Evolutionary conservation across 305 asterid genomes (phyloP), one percentile per base, ranked within the genome.

Genomic region (Fraxinus velutina): DNA sequence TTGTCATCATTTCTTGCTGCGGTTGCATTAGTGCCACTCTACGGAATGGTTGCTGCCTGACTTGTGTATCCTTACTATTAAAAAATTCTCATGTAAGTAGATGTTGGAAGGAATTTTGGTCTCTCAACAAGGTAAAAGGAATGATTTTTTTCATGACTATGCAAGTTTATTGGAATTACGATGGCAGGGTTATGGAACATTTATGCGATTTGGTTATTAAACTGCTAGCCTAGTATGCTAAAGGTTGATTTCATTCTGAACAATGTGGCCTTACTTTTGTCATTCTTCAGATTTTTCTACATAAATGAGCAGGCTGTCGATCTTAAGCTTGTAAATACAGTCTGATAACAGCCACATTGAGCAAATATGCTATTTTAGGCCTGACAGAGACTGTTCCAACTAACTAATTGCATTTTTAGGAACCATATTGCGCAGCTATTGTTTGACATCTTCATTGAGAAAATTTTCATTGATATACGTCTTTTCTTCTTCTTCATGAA

Each of bases 1-100:
- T 96, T 84, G 89, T 92, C 42, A 44, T 96, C 79, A 82, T 96
- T 85, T 92, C 98, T 74, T 96, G 94, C 85, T 92, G 93, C 78
- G 99, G 99, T 84, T 96, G 98, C 92, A 91, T 96, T 86, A 94
- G 94, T 82, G 80, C 96, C 0, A 81, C 93, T 62, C 60, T 50
- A 13, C 19, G 97, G 85, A 93, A 85, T 30, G 96, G 97, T 24
- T 94, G 98, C 93, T 96, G 98, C 88, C 91, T 96, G 84, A 87
- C 89, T 82, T 94, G 95, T 90, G 99, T 96, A 90, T 94, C 99
- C 98, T 91, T 87, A 17, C 39, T 29, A 27, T 29, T 29, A 4
- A 62, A 29, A 62, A 21, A 6, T n/a, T 81, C 21, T 78, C 78
- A 36, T 15, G 21, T 15, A 47, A 52, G 36, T 76, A 52, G 37